phyloP scores from a whole-genome alignment of 208 protist species.

The Trichomonas tenax region DNA sequence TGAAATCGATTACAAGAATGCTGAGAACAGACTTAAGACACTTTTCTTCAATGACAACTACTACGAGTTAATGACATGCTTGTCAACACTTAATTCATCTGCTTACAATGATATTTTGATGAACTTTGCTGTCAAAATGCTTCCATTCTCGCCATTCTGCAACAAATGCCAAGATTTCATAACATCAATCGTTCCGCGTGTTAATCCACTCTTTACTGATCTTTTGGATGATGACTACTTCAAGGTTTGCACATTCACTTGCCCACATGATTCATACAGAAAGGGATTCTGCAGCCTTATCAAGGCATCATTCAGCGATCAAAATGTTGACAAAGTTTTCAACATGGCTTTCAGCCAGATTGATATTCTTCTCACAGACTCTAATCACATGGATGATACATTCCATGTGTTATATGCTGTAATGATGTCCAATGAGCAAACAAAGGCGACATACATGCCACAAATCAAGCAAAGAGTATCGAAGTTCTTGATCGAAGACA shows the following conservation, averaged over 20 bases:
- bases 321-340: neutral
- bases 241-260: neutral
- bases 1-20: neutral
- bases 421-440: neutral
- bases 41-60: neutral
- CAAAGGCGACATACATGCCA: neutral
- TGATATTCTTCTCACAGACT: neutral
- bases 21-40: neutral
- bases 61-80: neutral
- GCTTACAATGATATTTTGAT: neutral
- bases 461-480: neutral
- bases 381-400: neutral
- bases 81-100: neutral
- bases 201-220: neutral
- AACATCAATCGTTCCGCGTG: neutral
- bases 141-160: neutral
- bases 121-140: neutral
- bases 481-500: neutral
- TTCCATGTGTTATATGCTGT: neutral
- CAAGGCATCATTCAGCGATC: neutral
- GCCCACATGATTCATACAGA: neutral
- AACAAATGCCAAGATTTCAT: neutral
- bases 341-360: neutral
- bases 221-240: neutral
- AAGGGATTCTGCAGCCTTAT: neutral